A percentile compares a stretch with the other conserved stretches of the same genome.
Conservation (phyloP, 352 stramenopile genomes). For the Globisporangium carolinianum region DNA sequence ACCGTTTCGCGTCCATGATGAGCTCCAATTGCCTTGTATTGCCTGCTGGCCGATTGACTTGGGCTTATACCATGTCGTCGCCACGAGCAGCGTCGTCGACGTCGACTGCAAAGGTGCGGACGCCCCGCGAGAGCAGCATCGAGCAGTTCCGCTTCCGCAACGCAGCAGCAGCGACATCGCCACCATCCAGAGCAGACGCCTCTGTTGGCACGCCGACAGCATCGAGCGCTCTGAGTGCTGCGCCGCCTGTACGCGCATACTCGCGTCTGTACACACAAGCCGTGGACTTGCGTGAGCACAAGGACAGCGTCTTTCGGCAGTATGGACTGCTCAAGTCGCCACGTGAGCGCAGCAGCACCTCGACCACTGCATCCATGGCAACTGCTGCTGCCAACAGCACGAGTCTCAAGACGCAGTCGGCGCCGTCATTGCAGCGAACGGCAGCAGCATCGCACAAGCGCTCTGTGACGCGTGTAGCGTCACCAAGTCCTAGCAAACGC, state of each 20-base stretch:
- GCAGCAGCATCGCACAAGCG: conserved; percentile 4
- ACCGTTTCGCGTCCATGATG: too few relatives aligned
- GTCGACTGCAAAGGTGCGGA: too few relatives aligned
- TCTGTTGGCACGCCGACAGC: background rate
- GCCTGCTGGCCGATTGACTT: background rate
- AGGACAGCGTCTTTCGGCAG: conserved; percentile 46
- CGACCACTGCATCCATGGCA: background rate
- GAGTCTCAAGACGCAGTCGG: background rate
- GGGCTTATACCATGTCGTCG: background rate
- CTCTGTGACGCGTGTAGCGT: background rate
- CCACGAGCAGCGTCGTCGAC: background rate
- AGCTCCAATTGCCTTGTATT: background rate
- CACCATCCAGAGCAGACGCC: background rate
- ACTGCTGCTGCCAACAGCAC: background rate
- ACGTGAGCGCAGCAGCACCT: background rate
- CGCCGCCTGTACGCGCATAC: conserved; percentile 21
- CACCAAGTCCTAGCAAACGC: conserved; percentile 1
- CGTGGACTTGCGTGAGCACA: conserved; percentile 45
- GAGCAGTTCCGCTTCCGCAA: conserved; percentile 6
- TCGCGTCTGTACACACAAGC: conserved; percentile 54
- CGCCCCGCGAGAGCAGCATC: background rate
- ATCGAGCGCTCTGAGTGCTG: background rate
- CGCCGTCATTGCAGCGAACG: conserved; percentile 1
- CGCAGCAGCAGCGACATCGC: background rate
- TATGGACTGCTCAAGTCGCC: conserved; percentile 36